Base-by-base conservation (phyloP, 1,139 yeast genomes). In the Kodamaea derodonti region DNA sequence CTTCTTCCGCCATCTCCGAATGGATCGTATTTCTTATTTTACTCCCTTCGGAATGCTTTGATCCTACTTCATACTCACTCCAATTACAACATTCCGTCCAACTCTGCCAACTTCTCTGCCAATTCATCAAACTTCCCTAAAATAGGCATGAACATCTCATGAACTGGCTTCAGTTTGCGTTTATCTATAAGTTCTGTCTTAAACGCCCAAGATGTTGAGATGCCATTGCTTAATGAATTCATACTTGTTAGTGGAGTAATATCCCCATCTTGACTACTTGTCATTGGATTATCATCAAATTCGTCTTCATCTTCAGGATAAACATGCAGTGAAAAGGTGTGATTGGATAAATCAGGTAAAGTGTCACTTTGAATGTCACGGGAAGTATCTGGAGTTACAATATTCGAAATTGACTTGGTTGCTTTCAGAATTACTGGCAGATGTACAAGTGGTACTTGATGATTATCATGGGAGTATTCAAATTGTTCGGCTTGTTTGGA, bases 61-160 rank as follows among this genome's bases (percentile, higher is more conserved):
- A n/a, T n/a, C 22, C 22, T 18, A 9, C 9, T 18, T 9, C 9
- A 18, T 18, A 18, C 22, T 7, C 22, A 18, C 22, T 9, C 9
- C 22, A 18, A 24, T 27, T 34, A 42, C 25, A 49, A 40, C 50
- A 40, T 52, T 7, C 38, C 66, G 42, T 69, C 72, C 26, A 69
- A 52, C 48, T 65, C 71, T 0, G 73, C 73, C 42, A 69, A 55
- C 46, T 62, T 65, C 35, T 65, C 71, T 1, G 73, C 72, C 31
- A 77, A 54, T 34, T 59, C 62, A 38, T 75, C 76, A 45, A 78
- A 65, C 45, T 66, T 69, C 12, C 58, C 58, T 33, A 76, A 57
- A 6, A 78, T 57, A 2, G 79, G 78, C 43, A 65, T 57, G 52
- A 75, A 77, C 41, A 75, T 58, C 24, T 60, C 61, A 18, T 62